Base-by-base conservation (phyloP, 192 early-diverging fungal species). In the Chytriomyces sp. region DNA sequence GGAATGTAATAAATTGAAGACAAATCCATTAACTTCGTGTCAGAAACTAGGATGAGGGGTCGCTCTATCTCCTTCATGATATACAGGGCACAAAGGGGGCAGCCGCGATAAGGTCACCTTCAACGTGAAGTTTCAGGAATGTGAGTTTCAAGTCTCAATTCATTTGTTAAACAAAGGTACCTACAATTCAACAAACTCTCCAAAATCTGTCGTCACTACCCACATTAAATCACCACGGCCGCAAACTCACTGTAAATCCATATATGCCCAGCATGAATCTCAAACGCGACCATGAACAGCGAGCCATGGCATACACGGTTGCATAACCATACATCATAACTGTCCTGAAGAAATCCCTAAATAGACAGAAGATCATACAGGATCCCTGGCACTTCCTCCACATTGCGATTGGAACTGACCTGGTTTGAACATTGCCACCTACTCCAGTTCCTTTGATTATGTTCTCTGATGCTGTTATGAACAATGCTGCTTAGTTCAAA, bases 301-400 rank as follows among this genome's bases (percentile, higher is more conserved):
- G 96, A 8, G 93, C 93, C 90, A 95, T 98, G 14, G 96, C 96
- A 74, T 95, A 98, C 4, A 96, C 79, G 1, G 96, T 98, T n/a
- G 96, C 89, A 81, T 98, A 98, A 25, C 95, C 94, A n/a, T n/a
- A n/a, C n/a, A n/a, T n/a, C n/a, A n/a, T n/a, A n/a, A n/a, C n/a
- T n/a, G n/a, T n/a, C n/a, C n/a, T n/a, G n/a, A n/a, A n/a, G n/a
- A n/a, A n/a, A n/a, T n/a, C n/a, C n/a, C n/a, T n/a, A n/a, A n/a
- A n/a, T n/a, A n/a, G n/a, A n/a, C n/a, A n/a, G n/a, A n/a, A n/a
- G n/a, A n/a, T n/a, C n/a, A n/a, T n/a, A n/a, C n/a, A n/a, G n/a
- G n/a, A n/a, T n/a, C n/a, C n/a, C n/a, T n/a, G n/a, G n/a, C n/a
- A n/a, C n/a, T n/a, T n/a, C n/a, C n/a, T n/a, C n/a, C n/a, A n/a